Evolutionary conservation across 805 yeast genomes (phyloP).

Genomic region (Suhomyces sp.): DNA sequence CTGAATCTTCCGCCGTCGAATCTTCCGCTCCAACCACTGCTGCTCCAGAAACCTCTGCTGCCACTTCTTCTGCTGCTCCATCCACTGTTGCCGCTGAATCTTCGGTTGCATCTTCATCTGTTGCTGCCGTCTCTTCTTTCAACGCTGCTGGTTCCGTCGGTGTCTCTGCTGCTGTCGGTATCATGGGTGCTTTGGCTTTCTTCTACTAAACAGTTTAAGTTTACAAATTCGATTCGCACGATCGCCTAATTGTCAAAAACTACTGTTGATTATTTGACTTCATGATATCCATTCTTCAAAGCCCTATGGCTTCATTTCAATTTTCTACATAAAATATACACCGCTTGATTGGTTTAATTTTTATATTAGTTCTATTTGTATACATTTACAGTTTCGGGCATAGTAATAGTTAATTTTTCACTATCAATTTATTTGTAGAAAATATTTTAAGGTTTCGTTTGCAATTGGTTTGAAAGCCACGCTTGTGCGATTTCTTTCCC

Average conservation of each 20-base stretch:
- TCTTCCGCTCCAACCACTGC: slow-evolving; percentile 7
- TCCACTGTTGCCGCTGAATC: background rate
- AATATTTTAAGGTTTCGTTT: background rate
- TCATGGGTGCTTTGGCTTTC: slow-evolving; percentile 14
- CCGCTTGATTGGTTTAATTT: background rate
- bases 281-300: background rate
- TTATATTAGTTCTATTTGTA: background rate
- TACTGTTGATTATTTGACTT: background rate
- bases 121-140: slow-evolving; percentile 6
- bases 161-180: slow-evolving; percentile 7
- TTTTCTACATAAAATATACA: background rate
- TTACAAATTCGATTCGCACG: background rate
- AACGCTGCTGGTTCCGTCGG: slow-evolving; percentile 6
- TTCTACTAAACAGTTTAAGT: slow-evolving; percentile 5
- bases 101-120: background rate
- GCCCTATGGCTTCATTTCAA: background rate
- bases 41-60: slow-evolving; percentile 3
- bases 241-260: background rate
- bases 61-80: slow-evolving; percentile 1
- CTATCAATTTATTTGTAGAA: background rate
- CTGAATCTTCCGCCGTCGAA: background rate
- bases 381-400: background rate
- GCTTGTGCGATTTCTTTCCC: background rate
- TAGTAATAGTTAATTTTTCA: background rate
- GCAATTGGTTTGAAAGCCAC: background rate